These are phyloP conservation scores for Pichia sp. DNA, from an alignment of 1,139 yeast species.

Conservation along the genomic window DNA sequence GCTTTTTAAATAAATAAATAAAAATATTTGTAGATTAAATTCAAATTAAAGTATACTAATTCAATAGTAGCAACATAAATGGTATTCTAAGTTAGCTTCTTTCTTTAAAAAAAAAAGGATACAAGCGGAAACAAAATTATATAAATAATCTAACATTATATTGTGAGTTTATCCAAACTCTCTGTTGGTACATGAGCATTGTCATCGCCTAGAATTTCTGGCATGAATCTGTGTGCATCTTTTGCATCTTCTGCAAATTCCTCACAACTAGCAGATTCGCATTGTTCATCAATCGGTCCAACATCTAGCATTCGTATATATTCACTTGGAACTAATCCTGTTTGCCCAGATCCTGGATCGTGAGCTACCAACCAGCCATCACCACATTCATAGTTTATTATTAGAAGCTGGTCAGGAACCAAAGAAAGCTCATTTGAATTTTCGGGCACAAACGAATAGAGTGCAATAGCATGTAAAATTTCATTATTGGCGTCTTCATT, in stretches of 20 bases:
- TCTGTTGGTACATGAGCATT: constrained; percentile 6
- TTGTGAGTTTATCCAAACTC: constrained; percentile 1
- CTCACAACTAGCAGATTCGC: constrained; percentile 7
- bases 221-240: constrained; percentile 15
- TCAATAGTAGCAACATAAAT: no score
- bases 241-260: constrained; percentile 12
- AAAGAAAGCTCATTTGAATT: constrained; percentile 86
- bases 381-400: constrained; percentile 88
- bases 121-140: background rate
- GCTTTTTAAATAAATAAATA: no score
- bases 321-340: constrained; percentile 94
- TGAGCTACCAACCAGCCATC: constrained; percentile 98
- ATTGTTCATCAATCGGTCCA: constrained; percentile 11
- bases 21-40: background rate
- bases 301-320: constrained; percentile 57
- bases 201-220: constrained; percentile 36
- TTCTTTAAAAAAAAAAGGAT: no score
- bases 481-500: constrained; percentile 16
- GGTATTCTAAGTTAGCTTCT: no score
- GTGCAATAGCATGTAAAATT: constrained; percentile 46
- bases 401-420: constrained; percentile 73
- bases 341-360: constrained; percentile 68
- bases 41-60: no score
- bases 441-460: constrained; percentile 87
- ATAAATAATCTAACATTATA: constrained; percentile 2